Evolutionary conservation across 2,329 filamentous ascomycete species (phyloP).

Genomic region (Hypoxylon sp.): DNA sequence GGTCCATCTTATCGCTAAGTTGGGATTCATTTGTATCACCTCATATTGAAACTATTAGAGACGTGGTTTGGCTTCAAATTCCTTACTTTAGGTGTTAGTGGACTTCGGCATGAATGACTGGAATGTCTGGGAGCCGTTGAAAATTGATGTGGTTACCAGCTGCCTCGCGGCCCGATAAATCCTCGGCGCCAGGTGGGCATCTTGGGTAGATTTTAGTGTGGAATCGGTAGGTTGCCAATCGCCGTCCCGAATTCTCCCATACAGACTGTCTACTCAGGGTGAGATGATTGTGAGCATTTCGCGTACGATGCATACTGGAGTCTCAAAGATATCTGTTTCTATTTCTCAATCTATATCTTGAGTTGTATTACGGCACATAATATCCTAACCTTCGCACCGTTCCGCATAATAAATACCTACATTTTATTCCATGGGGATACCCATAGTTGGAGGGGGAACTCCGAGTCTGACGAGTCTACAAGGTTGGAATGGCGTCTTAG

Average conservation of each 20-base stretch:
- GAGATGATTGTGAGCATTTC: no score
- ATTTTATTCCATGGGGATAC: neutral
- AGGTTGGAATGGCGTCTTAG: neutral
- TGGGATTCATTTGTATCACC: conserved; percentile 25
- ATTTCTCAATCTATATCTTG: no score
- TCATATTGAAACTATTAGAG: conserved; percentile 18
- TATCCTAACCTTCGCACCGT: no score
- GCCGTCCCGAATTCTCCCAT: no score
- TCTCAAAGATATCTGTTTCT: no score
- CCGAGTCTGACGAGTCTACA: conserved; percentile 9
- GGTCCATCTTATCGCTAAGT: conserved; percentile 32
- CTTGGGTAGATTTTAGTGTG: no score
- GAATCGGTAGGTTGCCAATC: no score
- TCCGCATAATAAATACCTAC: neutral
- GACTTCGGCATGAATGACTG: neutral
- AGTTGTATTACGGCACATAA: neutral
- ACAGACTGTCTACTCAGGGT: no score
- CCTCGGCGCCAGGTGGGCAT: neutral
- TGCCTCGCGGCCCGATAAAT: neutral
- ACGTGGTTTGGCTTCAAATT: neutral
- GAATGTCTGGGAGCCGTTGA: neutral
- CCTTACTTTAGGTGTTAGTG: neutral
- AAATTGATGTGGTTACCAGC: neutral
- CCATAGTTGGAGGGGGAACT: conserved; percentile 5
- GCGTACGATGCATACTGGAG: no score